Base-by-base conservation (phyloP, 78 protist species). In the Cyanophora paradoxa region DNA sequence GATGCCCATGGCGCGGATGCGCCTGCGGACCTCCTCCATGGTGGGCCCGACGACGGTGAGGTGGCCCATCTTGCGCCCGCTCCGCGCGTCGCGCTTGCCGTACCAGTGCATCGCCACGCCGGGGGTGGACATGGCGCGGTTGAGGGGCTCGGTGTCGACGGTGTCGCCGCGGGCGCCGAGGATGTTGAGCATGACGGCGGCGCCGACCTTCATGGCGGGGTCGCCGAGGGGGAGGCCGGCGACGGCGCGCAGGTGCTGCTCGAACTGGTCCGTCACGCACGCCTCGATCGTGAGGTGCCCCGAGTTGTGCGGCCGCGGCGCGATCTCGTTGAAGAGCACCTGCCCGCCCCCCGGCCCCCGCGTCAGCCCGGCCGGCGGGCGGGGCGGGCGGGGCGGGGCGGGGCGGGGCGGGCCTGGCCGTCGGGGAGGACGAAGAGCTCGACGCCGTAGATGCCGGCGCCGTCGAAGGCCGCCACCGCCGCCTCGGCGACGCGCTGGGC, bases 251-350 rank as follows among this genome's bases (percentile, higher is more conserved):
- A 92, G 48, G 40, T 87, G 83, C 74, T 86, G 85, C 84, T 90
- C 91, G 36, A 90, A 90, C 80, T 88, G 92, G 22, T 68, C 67
- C 31, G 90, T 81, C 24, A 62, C 80, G 59, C 91, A 92, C 41
- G 92, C 93, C 75, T 92, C 94, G 41, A 87, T 82, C 31, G 93
- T 89, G 88, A 87, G 90, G 88, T 92, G 96, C 24, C 96, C 96
- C 30, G 86, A 69, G 79, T 92, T 92, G 85, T 92, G 96, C 31
- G 92, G 91, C 33, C 96, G 81, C 31, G 96, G 96, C 11, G 96
- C 96, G 39, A 89, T 77, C 81, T 92, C 96, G 66, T 92, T 92
- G 79, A 92, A 76, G 33, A 92, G 57, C 30, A 89, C 66, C 17
- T 16, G 0, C 39, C 87, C 90, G 20, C 34, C 82, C n/a, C n/a